Conservation (phyloP, 768 basidiomycete genomes). For the Tricholoma matsutake region DNA sequence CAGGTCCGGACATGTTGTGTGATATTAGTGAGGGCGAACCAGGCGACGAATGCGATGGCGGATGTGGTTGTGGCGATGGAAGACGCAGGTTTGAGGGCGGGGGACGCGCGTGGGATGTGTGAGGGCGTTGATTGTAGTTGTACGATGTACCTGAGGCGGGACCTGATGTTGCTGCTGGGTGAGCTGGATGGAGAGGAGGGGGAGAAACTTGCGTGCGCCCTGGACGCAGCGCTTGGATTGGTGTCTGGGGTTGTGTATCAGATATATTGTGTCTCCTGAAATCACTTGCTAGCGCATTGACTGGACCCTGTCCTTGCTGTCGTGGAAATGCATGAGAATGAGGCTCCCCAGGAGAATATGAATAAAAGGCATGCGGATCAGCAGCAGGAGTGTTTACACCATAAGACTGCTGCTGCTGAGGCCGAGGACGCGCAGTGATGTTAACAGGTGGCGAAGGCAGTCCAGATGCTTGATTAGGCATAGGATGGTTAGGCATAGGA, state of each 20-base stretch:
- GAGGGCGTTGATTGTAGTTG: constrained; percentile 8
- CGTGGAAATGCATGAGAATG: background rate
- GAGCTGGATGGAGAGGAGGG: background rate
- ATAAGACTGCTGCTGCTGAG: constrained; percentile 8
- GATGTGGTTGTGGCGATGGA: constrained; percentile 3
- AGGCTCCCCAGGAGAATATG: background rate
- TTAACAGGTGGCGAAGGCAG: constrained; percentile 13
- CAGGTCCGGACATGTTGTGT: background rate
- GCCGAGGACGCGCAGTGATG: constrained; percentile 11
- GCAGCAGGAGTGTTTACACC: background rate
- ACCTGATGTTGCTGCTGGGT: constrained; percentile 10
- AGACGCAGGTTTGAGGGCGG: constrained; percentile 5
- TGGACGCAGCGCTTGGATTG: background rate
- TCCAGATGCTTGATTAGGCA: constrained; percentile 7
- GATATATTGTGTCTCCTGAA: constrained; percentile 38
- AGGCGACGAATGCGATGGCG: constrained; percentile 4
- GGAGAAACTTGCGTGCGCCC: background rate
- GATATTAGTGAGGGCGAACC: background rate
- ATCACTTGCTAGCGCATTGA: constrained; percentile 33
- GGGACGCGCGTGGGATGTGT: constrained; percentile 7
- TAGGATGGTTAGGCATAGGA: constrained; percentile 4
- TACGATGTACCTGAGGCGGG: background rate
- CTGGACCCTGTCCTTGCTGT: constrained; percentile 20
- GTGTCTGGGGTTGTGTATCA: background rate
- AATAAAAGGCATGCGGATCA: background rate